phyloP scores from a whole-genome alignment of 2,329 filamentous ascomycete species.

The Drechslerella coelobrocha region DNA sequence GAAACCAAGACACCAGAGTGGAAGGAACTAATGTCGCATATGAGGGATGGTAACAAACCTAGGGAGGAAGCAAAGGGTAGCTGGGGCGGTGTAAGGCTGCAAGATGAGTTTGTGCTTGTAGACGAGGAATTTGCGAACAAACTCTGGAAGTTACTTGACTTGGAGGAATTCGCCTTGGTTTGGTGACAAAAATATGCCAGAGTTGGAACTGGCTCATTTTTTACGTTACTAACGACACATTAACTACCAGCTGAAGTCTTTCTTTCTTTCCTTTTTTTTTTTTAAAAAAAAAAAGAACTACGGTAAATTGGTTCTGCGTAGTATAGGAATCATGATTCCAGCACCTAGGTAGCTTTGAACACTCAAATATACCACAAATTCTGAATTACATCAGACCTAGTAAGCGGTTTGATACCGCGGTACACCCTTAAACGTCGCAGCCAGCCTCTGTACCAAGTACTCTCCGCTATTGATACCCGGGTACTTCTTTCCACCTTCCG shows the following conservation, averaged over 20 bases:
- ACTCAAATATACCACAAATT: not conserved
- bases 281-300: no score
- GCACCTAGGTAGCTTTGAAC: no score
- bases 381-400: not conserved
- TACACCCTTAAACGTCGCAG: slow-evolving; percentile 65
- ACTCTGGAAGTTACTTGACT: slow-evolving; percentile 42
- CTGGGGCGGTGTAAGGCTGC: slow-evolving; percentile 32
- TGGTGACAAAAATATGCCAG: no score
- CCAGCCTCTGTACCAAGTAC: slow-evolving; percentile 78
- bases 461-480: slow-evolving; percentile 77
- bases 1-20: slow-evolving; percentile 22
- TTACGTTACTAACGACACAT: no score
- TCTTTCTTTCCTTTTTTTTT: no score
- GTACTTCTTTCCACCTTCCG: slow-evolving; percentile 77
- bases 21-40: slow-evolving; percentile 17
- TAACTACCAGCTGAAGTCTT: no score
- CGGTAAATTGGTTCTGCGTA: no score
- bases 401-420: slow-evolving; percentile 39
- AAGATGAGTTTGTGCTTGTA: slow-evolving; percentile 31
- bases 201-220: no score
- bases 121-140: slow-evolving; percentile 41
- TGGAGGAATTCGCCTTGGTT: slow-evolving; percentile 43
- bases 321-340: no score
- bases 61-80: not conserved
- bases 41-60: slow-evolving; percentile 1